Evolutionary conservation across 345 rosid species (phyloP).

Genomic region (Eucalyptus tenuipes): DNA sequence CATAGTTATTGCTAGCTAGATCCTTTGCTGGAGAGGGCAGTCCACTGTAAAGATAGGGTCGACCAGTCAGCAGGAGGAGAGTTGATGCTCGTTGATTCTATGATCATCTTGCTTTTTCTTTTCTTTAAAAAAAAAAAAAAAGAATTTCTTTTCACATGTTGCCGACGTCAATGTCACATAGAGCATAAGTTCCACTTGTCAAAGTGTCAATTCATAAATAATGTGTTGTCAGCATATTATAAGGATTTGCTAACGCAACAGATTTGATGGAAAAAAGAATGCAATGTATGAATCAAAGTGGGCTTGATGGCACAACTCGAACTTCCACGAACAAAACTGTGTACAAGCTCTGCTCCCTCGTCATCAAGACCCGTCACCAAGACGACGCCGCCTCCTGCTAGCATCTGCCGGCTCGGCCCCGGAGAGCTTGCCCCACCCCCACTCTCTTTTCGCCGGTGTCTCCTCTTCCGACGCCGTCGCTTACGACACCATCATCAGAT

Average conservation of each 20-base stretch:
- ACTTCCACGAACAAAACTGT: conserved; percentile 2
- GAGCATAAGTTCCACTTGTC: neutral
- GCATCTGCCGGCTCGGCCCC: conserved; percentile 10
- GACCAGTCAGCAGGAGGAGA: rapidly evolving
- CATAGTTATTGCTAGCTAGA: neutral
- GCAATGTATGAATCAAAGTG: neutral
- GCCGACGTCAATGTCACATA: neutral
- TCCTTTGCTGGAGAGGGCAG: too few relatives aligned
- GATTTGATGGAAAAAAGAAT: neutral
- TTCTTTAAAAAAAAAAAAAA: too few relatives aligned
- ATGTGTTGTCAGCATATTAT: neutral
- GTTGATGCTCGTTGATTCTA: neutral
- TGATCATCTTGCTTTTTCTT: too few relatives aligned
- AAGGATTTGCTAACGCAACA: neutral
- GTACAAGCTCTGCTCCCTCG: conserved; percentile 11
- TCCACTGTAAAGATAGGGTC: too few relatives aligned
- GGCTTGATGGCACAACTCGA: neutral
- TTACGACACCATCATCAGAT: conserved; percentile 32
- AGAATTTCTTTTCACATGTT: neutral
- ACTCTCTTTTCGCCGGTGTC: conserved; percentile 7
- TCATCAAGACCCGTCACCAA: conserved; percentile 6
- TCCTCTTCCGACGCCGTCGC: conserved; percentile 18
- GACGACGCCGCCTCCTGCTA: conserved; percentile 7
- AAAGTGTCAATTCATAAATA: neutral
- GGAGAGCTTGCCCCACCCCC: conserved; percentile 12